These are phyloP conservation scores for Salix arbutifolia DNA, from an alignment of 345 rosid species.

Conservation along the genomic window DNA sequence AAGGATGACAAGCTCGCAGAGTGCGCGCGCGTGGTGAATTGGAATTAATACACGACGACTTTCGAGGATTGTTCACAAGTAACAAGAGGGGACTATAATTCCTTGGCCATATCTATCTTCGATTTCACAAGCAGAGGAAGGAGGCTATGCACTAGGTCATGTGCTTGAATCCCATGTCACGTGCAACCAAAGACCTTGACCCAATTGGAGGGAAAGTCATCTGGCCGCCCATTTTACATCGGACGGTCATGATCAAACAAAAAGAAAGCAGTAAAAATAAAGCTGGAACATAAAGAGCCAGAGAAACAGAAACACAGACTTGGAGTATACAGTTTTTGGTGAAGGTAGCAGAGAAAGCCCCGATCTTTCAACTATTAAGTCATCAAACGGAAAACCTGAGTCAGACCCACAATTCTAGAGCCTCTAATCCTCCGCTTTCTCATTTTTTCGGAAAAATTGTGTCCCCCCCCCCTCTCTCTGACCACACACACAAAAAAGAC, in stretches of 20 bases:
- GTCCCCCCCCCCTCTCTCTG: background rate
- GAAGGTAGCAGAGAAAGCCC: slow-evolving; percentile 24
- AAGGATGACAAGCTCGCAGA: too few relatives aligned
- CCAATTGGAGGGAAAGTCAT: slow-evolving; percentile 42
- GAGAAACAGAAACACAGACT: background rate
- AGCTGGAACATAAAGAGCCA: background rate
- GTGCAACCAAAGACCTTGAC: background rate
- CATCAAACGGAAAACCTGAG: slow-evolving; percentile 3
- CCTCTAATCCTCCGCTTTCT: too few relatives aligned
- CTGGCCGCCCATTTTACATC: slow-evolving; percentile 30
- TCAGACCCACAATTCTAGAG: background rate
- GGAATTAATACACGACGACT: too few relatives aligned
- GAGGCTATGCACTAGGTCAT: background rate
- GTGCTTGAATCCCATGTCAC: background rate
- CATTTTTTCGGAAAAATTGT: background rate
- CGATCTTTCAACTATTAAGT: slow-evolving; percentile 11
- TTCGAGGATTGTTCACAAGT: too few relatives aligned
- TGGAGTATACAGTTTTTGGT: slow-evolving; percentile 2
- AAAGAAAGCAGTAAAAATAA: background rate
- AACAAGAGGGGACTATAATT: too few relatives aligned
- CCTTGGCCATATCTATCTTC: too few relatives aligned
- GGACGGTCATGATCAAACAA: slow-evolving; percentile 9
- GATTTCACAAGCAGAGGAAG: too few relatives aligned
- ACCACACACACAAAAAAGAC: background rate
- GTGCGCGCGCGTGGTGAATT: too few relatives aligned